These are phyloP conservation scores for Globisporangium cylindrosporum DNA, from an alignment of 352 stramenopile genomes.

Conservation along the genomic window DNA sequence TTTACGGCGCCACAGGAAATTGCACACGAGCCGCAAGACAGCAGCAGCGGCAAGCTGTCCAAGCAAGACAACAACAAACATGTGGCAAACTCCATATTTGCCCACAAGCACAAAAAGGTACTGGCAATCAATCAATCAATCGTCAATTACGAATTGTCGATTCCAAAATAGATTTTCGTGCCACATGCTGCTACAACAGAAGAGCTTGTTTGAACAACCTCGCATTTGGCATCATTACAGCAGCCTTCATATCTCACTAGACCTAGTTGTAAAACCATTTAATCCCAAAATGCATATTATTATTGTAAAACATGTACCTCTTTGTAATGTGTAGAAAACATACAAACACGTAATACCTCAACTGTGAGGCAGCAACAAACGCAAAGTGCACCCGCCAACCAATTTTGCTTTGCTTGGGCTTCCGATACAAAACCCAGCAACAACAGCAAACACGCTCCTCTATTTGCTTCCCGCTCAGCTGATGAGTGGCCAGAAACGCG, in stretches of 20 bases:
- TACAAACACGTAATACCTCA: not conserved
- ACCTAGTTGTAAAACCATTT: not conserved
- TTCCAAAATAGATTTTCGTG: not conserved
- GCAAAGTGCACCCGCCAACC: not conserved
- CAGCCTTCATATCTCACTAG: not conserved
- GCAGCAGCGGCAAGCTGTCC: not conserved
- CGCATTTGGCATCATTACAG: not conserved
- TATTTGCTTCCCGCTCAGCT: not conserved
- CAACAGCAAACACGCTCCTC: not conserved
- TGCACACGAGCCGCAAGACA: not conserved
- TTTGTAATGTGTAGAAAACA: not conserved
- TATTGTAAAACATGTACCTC: not conserved
- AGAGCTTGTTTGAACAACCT: not conserved
- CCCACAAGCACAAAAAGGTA: not conserved
- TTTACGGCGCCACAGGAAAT: not conserved
- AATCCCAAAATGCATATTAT: no score
- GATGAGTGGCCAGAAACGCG: constrained; percentile 13
- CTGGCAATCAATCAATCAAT: not conserved
- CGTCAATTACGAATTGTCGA: not conserved
- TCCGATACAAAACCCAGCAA: not conserved
- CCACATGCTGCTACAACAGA: not conserved
- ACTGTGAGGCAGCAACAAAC: not conserved
- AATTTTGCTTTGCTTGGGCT: not conserved
- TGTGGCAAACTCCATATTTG: not conserved
- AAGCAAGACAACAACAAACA: not conserved